These are phyloP conservation scores for Eucalyptus curtisii DNA, from an alignment of 345 rosid species.

Conservation along the genomic window DNA sequence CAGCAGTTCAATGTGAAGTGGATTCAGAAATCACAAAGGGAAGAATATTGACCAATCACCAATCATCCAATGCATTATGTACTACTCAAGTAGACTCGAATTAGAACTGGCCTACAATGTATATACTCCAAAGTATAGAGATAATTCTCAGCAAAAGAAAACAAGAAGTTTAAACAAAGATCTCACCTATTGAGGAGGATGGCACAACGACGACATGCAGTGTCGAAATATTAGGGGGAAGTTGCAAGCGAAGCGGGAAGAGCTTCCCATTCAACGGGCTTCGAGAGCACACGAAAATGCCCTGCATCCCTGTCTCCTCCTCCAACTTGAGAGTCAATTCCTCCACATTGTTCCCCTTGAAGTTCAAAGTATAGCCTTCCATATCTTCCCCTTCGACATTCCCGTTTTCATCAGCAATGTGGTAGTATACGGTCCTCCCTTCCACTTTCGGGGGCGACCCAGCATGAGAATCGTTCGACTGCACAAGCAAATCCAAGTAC, in stretches of 20 bases:
- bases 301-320: conserved; percentile 63
- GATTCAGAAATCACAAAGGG: not conserved
- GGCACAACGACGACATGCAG: conserved; percentile 71
- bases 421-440: conserved; percentile 76
- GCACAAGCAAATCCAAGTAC: not conserved
- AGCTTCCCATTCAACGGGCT: conserved; percentile 87
- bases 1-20: not conserved
- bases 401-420: conserved; percentile 65
- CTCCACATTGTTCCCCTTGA: conserved; percentile 70
- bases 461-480: conserved; percentile 55
- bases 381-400: conserved; percentile 51
- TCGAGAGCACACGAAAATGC: conserved; percentile 68
- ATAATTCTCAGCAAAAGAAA: not conserved
- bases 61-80: not conserved
- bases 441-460: conserved; percentile 67
- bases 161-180: not conserved
- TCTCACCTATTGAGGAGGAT: conserved; percentile 31
- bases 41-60: not conserved
- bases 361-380: conserved; percentile 46
- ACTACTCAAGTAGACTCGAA: not conserved
- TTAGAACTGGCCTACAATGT: not conserved
- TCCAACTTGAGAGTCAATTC: conserved; percentile 56
- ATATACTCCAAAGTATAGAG: not conserved
- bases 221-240: conserved; percentile 80
- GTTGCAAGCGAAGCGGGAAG: conserved; percentile 78